Percentiles rank a stretch among this genome's conserved stretches.
Conservation (phyloP, 1,284 basidiomycete genomes). For the Schizophyllum commune region DNA sequence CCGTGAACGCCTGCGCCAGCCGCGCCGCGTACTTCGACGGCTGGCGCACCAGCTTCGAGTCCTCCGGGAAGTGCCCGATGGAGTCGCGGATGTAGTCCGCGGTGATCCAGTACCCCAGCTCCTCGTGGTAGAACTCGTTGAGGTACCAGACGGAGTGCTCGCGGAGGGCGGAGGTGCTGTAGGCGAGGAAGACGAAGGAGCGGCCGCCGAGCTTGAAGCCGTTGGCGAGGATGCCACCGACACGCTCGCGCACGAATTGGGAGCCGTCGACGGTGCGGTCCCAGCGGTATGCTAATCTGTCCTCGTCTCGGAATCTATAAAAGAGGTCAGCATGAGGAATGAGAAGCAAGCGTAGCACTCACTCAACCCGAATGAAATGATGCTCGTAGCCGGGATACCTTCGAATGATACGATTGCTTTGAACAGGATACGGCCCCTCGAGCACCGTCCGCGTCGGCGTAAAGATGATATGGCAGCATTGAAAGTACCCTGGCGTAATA, state of each 20-base stretch:
- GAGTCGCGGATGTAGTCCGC: conserved; percentile 48
- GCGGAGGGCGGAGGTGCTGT: conserved; percentile 62
- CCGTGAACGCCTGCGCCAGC: conserved; percentile 76
- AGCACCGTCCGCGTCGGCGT: conserved; percentile 65
- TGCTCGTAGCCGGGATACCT: conserved; percentile 48
- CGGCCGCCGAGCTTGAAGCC: conserved; percentile 67
- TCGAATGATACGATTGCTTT: conserved; percentile 59
- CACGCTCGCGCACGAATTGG: conserved; percentile 48
- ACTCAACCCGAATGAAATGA: conserved; percentile 68
- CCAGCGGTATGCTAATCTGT: conserved; percentile 61
- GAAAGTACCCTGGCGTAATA: conserved; percentile 31
- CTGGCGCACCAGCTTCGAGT: conserved; percentile 37
- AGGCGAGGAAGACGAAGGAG: conserved; percentile 66
- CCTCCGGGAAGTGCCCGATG: conserved; percentile 53
- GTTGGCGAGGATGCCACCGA: conserved; percentile 53
- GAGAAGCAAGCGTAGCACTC: background rate
- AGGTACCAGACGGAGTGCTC: conserved; percentile 77
- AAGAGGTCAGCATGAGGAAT: background rate
- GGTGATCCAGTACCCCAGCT: conserved; percentile 28
- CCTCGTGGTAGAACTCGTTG: conserved; percentile 42
- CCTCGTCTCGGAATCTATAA: conserved; percentile 58
- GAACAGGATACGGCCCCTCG: conserved; percentile 64
- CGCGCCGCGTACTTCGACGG: conserved; percentile 78
- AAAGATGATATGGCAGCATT: conserved; percentile 59
- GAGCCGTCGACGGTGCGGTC: conserved; percentile 53